phyloP scores from a whole-genome alignment of 192 early-diverging fungal species.

The Backusella macrospora region DNA sequence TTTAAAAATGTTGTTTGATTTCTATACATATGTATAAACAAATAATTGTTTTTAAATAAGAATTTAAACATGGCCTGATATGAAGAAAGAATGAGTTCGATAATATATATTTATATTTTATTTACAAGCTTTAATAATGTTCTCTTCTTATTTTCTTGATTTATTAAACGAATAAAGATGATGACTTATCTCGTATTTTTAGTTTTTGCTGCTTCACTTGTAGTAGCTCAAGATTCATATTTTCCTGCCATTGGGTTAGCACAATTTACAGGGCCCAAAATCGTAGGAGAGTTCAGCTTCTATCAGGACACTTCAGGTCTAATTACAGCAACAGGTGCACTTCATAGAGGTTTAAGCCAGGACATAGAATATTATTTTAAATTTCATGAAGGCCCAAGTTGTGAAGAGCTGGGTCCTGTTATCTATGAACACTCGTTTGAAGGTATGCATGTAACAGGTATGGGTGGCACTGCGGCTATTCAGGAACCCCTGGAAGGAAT shows the following conservation, averaged over 20 bases:
- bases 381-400: not conserved
- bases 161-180: not conserved
- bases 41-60: too few species aligned
- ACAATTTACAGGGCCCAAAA: slow-evolving; percentile 8
- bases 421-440: not conserved
- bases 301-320: not conserved
- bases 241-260: slow-evolving; percentile 5
- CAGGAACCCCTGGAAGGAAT: not conserved
- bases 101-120: too few species aligned
- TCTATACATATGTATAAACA: too few species aligned
- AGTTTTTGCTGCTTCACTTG: not conserved
- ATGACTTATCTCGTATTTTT: not conserved
- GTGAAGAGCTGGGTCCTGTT: not conserved
- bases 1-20: too few species aligned
- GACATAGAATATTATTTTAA: slow-evolving; percentile 1
- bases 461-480: not conserved
- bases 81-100: too few species aligned
- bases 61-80: too few species aligned
- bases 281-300: slow-evolving; percentile 9
- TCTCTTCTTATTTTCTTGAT: too few species aligned
- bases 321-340: not conserved
- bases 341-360: not conserved
- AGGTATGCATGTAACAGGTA: not conserved
- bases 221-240: not conserved
- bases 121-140: too few species aligned